Base-by-base conservation (phyloP, 1,284 basidiomycete species). In the Boletellus sp. region DNA sequence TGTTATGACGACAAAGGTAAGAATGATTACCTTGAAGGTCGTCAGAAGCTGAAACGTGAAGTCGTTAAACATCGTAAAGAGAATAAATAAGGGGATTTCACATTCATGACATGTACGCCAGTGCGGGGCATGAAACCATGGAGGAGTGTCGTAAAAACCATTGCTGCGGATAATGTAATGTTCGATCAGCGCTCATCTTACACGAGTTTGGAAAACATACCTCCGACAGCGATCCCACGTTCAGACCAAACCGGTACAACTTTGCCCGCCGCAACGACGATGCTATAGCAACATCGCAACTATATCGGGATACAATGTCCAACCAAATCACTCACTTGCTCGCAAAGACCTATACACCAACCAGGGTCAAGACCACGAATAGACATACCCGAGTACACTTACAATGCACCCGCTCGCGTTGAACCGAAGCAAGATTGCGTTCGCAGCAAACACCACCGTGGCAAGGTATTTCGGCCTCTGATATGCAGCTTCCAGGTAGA, bases 321-420 rank as follows among this genome's bases (percentile, higher is more conserved):
- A 1, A 10, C 26, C 10, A 26, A 19, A 5, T 2, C 3, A 50
- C 71, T 40, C 36, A 74, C 74, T 80, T 67, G 66, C 68, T 64
- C 4, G 72, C 74, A 55, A 74, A 72, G 3, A 70, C 65, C 69
- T 68, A 15, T 11, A 35, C 33, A 28, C 10, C 26, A 28, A 28
- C 10, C 10, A 33, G 24, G 22, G 32, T 45, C 7, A 45, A 36
- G n/a, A 2, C 2, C 11, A 12, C 28, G 15, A 15, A 2, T 2
- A 10, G 10, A 11, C 10, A 10, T 28, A 11, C 8, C 26, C 26
- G 7, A 5, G 4, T 8, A 4, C 36, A 64, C 78, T 61, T 38
- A 82, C 80, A 32, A 84, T 81, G 52, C 81, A 83, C 13, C 78
- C 78, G 12, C 75, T 71, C 0, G 82, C 79, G 2, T 77, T 77